These are phyloP conservation scores for Mycena amicta DNA, from an alignment of 768 basidiomycete genomes.

Conservation along the genomic window DNA sequence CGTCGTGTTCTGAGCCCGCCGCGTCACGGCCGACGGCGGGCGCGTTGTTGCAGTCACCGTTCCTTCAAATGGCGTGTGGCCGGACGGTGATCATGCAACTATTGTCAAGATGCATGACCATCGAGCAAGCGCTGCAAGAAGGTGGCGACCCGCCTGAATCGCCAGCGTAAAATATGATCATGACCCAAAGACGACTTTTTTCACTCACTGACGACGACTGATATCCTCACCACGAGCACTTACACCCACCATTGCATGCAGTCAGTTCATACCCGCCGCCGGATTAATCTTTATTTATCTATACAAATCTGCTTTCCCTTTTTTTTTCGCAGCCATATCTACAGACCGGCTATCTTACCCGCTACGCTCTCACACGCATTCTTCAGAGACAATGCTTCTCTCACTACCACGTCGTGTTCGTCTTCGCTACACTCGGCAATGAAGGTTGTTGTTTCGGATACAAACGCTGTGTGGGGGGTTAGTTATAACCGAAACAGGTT, in stretches of 20 bases:
- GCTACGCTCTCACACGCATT: conserved; percentile 71
- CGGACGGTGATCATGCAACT: conserved; percentile 68
- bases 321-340: conserved; percentile 10
- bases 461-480: conserved; percentile 54
- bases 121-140: conserved; percentile 52
- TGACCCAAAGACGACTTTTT: no score
- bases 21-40: conserved; percentile 55
- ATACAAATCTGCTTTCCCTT: conserved; percentile 2
- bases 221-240: not conserved
- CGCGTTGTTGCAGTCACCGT: conserved; percentile 62
- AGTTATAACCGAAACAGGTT: not conserved
- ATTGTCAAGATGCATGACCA: conserved; percentile 65
- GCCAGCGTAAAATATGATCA: conserved; percentile 13
- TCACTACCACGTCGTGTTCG: conserved; percentile 82
- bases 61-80: conserved; percentile 70
- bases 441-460: conserved; percentile 81
- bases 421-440: conserved; percentile 88
- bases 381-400: conserved; percentile 67
- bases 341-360: conserved; percentile 60
- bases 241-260: no score
- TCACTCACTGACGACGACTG: not conserved
- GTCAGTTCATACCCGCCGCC: conserved; percentile 18
- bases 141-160: conserved; percentile 22
- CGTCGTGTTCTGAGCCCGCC: conserved; percentile 64
- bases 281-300: conserved; percentile 23